Evolutionary conservation across 208 protist genomes (phyloP).

Genomic region (Trypanosoma grayi): DNA sequence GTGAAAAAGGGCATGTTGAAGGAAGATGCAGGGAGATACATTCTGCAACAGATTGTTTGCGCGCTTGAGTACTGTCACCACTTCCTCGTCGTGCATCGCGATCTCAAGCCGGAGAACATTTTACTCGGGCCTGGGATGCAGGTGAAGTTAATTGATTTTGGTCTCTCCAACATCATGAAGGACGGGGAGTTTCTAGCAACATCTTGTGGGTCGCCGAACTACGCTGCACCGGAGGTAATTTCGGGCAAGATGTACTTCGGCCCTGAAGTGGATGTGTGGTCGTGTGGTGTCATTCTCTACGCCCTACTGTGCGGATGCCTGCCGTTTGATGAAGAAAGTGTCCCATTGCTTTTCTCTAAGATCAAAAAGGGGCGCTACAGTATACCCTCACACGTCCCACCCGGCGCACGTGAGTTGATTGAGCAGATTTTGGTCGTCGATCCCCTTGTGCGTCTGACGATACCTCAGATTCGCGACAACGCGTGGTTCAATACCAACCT

Average conservation of each 20-base stretch:
- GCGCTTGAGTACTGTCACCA: constrained; percentile 99
- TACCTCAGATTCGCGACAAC: constrained; percentile 89
- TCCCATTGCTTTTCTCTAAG: constrained; percentile 89
- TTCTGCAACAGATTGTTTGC: constrained; percentile 99
- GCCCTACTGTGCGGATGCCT: constrained; percentile 91
- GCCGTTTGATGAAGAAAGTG: constrained; percentile 92
- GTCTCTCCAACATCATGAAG: constrained; percentile 93
- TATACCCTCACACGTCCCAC: constrained; percentile 60
- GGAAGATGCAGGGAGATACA: constrained; percentile 93
- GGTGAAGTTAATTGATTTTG: constrained; percentile 96
- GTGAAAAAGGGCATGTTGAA: constrained; percentile 94
- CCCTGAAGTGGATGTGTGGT: constrained; percentile 94
- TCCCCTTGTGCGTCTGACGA: constrained; percentile 83
- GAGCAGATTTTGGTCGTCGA: constrained; percentile 88
- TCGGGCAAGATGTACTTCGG: constrained; percentile 92
- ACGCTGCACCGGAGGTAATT: constrained; percentile 95
- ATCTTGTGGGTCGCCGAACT: constrained; percentile 93
- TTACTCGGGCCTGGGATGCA: constrained; percentile 84
- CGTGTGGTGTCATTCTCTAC: constrained; percentile 95
- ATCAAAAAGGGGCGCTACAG: constrained; percentile 89
- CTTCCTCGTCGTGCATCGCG: constrained; percentile 91
- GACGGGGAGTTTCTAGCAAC: constrained; percentile 89
- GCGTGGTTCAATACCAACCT: constrained; percentile 86
- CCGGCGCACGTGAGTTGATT: constrained; percentile 74
- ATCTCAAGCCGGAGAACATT: constrained; percentile 95